Conservation (phyloP, 352 stramenopile species). For the Pythium biforme region DNA sequence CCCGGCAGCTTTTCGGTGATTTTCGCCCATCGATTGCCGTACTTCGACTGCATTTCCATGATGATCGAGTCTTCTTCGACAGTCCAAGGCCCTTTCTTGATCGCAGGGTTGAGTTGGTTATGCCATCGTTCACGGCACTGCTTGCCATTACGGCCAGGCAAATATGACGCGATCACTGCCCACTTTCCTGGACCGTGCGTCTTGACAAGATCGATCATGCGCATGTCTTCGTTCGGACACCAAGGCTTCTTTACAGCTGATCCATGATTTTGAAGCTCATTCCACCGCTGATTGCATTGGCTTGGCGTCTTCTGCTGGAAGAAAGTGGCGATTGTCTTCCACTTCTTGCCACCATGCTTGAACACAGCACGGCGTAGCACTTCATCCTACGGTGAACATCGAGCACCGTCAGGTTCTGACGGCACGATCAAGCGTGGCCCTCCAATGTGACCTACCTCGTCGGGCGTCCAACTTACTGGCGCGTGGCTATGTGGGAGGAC, state of each 20-base stretch:
- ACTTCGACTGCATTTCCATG: constrained; percentile 70
- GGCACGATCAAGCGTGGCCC: background rate
- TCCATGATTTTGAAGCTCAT: constrained; percentile 63
- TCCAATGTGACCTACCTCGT: constrained; percentile 35
- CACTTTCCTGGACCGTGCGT: constrained; percentile 66
- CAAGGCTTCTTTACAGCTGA: constrained; percentile 67
- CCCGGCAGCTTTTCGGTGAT: constrained; percentile 96
- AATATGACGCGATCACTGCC: constrained; percentile 81
- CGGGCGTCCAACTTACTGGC: constrained; percentile 32
- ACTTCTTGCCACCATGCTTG: constrained; percentile 77
- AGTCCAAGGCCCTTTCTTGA: constrained; percentile 80
- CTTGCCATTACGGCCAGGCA: constrained; percentile 84
- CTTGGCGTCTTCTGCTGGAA: constrained; percentile 43
- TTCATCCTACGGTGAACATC: constrained; percentile 38
- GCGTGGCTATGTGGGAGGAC: background rate
- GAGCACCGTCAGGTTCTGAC: background rate
- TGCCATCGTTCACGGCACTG: constrained; percentile 89
- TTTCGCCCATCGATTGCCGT: constrained; percentile 97
- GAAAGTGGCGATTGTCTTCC: constrained; percentile 62
- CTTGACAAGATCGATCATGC: constrained; percentile 60
- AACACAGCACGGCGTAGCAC: constrained; percentile 65
- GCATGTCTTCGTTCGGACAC: constrained; percentile 55
- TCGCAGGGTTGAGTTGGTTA: constrained; percentile 80
- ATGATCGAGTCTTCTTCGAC: constrained; percentile 87
- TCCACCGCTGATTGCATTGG: constrained; percentile 72